Base-by-base conservation (phyloP, 306 rosid species). In the Cucurbita argyrosperma region DNA sequence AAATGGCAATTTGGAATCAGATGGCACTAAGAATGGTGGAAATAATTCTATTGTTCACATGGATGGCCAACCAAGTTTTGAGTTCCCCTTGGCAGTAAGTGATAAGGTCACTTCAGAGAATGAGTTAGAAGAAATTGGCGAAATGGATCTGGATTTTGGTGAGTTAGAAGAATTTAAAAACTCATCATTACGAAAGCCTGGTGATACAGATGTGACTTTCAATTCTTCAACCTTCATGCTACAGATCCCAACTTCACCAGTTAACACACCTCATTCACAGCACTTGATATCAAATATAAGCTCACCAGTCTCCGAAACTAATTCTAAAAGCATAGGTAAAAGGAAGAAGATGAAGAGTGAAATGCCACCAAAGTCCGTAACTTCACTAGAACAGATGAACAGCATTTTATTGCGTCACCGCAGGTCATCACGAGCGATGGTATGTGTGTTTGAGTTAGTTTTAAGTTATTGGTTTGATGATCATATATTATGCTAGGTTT, bases 291-390 rank as follows among this genome's bases (percentile, higher is more conserved):
- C 72, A 30, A 74, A 67, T 46, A 42, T 69, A 64, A 85, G 51
- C 79, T 53, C 75, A 49, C 80, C 65, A 26, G 76, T 59, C 72
- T 77, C 75, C 3, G 70, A 57, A 78, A 83, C 78, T 68, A 80
- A 58, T 64, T 65, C 80, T 63, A 40, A 76, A 47, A 62, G 14
- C 10, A 50, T 30, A 30, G 83, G 49, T 40, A 68, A 37, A 67
- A 72, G 39, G 75, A 91, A 89, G 81, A 75, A 83, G 81, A 82
- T 83, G 96, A 91, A 78, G 82, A 83, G 90, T 61, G 64, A 85
- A 42, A 72, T 89, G 85, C 99, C 99, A 0, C 92, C 96, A 37
- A 94, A 89, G 84, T 82, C 90, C 18, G 79, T 88, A 77, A 91
- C 89, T 68, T 83, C 87, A 62, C 78, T 89, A 65, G 74, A 83